A percentile compares a stretch with the other conserved stretches of the same genome.
phyloP scores from a whole-genome alignment of 192 early-diverging fungal genomes.

The Obelidium mucronatum region DNA sequence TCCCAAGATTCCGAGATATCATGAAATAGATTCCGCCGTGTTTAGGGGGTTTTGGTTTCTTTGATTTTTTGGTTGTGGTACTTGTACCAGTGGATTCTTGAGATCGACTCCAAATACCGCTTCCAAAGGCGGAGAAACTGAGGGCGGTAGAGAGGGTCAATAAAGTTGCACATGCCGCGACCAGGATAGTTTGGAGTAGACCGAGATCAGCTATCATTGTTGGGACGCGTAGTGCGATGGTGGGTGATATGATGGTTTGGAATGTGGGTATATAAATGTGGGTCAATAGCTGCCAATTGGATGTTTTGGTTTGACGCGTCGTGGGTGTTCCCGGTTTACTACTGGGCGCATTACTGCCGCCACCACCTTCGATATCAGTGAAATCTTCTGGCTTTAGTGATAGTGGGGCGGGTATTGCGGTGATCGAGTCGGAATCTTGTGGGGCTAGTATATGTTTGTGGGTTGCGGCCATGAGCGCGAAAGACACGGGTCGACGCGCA shows the following conservation, averaged over 20 bases:
- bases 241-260: constrained; percentile 41
- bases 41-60: neutral
- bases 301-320: neutral
- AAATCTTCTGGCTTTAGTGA: too few relatives aligned
- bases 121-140: constrained; percentile 44
- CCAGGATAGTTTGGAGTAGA: constrained; percentile 35
- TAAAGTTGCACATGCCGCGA: constrained; percentile 28
- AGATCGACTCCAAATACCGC: constrained; percentile 28
- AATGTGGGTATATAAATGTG: constrained; percentile 35
- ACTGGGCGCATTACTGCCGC: too few relatives aligned
- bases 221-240: constrained; percentile 43
- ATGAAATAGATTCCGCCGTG: constrained; percentile 50
- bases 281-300: neutral
- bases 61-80: neutral
- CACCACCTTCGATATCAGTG: too few relatives aligned
- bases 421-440: too few relatives aligned
- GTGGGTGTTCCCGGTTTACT: too few relatives aligned
- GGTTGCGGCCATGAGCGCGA: too few relatives aligned
- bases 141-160: constrained; percentile 43
- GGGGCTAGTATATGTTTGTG: too few relatives aligned
- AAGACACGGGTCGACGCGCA: too few relatives aligned
- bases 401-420: too few relatives aligned
- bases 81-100: too few relatives aligned
- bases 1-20: constrained; percentile 42
- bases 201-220: constrained; percentile 47